Conservation (phyloP, 805 yeast species). For the Saccharomycopsis fermentans region DNA sequence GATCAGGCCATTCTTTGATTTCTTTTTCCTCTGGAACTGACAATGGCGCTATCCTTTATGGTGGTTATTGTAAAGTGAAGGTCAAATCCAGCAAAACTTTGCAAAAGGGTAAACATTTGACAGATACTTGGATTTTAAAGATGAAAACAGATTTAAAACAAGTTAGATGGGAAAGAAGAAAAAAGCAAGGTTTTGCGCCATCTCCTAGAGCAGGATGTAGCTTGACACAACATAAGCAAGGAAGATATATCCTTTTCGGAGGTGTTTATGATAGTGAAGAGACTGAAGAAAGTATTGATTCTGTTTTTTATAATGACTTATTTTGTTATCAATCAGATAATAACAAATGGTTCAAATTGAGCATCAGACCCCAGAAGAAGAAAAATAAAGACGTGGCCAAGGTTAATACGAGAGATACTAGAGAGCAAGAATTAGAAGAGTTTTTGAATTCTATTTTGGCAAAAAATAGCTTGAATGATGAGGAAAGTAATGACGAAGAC, state of each 20-base stretch:
- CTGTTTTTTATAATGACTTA: constrained; percentile 71
- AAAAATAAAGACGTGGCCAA: constrained; percentile 37
- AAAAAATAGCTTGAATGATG: constrained; percentile 60
- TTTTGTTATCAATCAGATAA: constrained; percentile 75
- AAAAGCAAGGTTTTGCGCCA: constrained; percentile 84
- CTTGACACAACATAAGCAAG: constrained; percentile 68
- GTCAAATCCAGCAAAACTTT: constrained; percentile 81
- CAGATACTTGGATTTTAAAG: constrained; percentile 78
- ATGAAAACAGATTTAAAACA: constrained; percentile 72
- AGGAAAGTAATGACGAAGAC: constrained; percentile 33
- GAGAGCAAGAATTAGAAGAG: constrained; percentile 76
- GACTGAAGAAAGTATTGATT: constrained; percentile 84
- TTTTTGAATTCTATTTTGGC: constrained; percentile 64
- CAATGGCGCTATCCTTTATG: constrained; percentile 81
- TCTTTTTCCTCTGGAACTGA: constrained; percentile 35
- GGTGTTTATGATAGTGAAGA: constrained; percentile 94
- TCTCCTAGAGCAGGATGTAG: constrained; percentile 93
- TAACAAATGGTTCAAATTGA: constrained; percentile 78
- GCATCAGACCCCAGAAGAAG: constrained; percentile 50
- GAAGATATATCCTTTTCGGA: constrained; percentile 88
- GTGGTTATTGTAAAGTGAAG: constrained; percentile 81
- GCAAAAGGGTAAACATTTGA: constrained; percentile 82
- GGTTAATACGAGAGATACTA: constrained; percentile 30
- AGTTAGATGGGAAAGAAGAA: constrained; percentile 80
- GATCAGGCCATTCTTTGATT: constrained; percentile 86